Conservation (phyloP, 139 green algal genomes). For the Chlorella sp. region DNA sequence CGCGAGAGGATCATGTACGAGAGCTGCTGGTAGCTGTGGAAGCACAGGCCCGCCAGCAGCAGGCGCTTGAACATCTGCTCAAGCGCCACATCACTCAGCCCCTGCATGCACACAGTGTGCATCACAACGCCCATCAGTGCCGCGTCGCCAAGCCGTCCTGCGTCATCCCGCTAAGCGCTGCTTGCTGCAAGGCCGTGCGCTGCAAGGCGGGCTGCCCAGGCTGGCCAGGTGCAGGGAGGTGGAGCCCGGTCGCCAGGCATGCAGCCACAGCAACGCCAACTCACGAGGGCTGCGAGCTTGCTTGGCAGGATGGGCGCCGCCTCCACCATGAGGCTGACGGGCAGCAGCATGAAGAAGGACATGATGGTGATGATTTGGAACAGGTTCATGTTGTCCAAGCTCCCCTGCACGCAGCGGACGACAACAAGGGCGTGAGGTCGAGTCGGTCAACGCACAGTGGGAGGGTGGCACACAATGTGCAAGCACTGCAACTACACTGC, state of each 20-base stretch:
- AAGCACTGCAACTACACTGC: too few relatives aligned
- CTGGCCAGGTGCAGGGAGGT: too few relatives aligned
- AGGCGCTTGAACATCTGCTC: conserved; percentile 38
- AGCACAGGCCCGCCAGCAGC: conserved; percentile 73
- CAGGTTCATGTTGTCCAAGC: conserved; percentile 87
- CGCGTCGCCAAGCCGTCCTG: too few relatives aligned
- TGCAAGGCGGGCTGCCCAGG: too few relatives aligned
- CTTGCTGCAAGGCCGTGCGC: too few relatives aligned
- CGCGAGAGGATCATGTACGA: conserved; percentile 48
- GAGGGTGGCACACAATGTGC: too few relatives aligned
- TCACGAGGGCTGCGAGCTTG: conserved; percentile 39
- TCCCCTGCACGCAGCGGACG: conserved; percentile 26
- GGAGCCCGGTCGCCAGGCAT: too few relatives aligned
- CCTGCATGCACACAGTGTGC: conserved; percentile 13
- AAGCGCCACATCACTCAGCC: conserved; percentile 21
- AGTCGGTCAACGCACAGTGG: too few relatives aligned
- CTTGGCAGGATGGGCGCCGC: conserved; percentile 58
- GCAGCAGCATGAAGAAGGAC: conserved; percentile 67
- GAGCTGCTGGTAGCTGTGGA: conserved; percentile 95
- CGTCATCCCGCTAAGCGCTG: too few relatives aligned
- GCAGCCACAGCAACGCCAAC: too few relatives aligned
- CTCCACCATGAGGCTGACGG: conserved; percentile 35
- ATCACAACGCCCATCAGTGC: too few relatives aligned
- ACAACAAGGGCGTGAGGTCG: too few relatives aligned
- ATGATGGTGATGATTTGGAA: conserved; percentile 97